Base-by-base conservation (phyloP, 1,139 yeast species). In the Tardiomyces digboiensis region DNA sequence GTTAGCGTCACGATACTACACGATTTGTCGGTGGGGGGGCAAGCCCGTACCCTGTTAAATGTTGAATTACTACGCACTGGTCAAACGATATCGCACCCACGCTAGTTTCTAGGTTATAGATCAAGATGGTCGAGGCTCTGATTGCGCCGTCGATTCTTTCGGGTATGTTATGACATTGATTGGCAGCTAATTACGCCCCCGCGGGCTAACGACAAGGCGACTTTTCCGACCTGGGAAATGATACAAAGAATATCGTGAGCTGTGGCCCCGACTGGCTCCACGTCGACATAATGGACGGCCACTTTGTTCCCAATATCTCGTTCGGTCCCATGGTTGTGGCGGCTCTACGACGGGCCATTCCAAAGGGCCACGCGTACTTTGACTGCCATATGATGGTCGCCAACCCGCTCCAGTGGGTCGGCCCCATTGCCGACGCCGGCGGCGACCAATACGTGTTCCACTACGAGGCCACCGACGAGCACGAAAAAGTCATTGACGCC, bases 341-440 rank as follows among this genome's bases (percentile, higher is more conserved):
- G 48, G 80, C 89, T 38, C 74, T 91, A 57, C 78, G 98, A 59
- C 74, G 77, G 52, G 78, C 79, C 46, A 74, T 89, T 44, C 97
- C 97, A 42, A 70, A 77, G 56, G 75, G 71, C 38, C 68, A 72
- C 42, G 80, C 83, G n/a, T 89, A 88, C 61, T 89, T 91, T 60
- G 99, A 91, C 65, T 88, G 97, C 65, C 98, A 91, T 67, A 89
- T 91, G 97, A 91, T 91, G 99, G 97, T 91, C 36, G 71, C 89
- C 33, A 79, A 86, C 55, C 99, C 99, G 16, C 93, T 83, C 62
- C 81, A 82, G 62, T 91, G 98, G 98, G 93, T 91, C 46, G 84
- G 78, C 43, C 95, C 84, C 51, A 82, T 93, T 59, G 97, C 95
- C 39, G 78, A 82, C 53, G 93, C 94, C 39, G 97, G 98, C 47